Conservation (phyloP, 2,329 filamentous ascomycete genomes). For the Plectosphaerella sp. region DNA sequence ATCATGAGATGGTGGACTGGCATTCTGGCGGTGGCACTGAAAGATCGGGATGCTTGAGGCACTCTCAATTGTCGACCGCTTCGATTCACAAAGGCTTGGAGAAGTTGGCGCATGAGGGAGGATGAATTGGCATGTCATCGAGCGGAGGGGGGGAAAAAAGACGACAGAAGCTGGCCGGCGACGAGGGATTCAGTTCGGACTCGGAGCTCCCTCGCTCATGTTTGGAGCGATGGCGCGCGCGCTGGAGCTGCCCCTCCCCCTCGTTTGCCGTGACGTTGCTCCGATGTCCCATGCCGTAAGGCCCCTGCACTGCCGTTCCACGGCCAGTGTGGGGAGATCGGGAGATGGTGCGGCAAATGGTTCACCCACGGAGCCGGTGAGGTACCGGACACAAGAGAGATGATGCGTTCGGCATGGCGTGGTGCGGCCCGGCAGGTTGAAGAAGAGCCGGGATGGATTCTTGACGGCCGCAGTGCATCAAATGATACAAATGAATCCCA, state of each 20-base stretch:
- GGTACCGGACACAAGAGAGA: no score
- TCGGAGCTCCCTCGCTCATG: no score
- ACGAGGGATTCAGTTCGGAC: not conserved
- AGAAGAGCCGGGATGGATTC: no score
- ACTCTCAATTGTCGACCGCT: not conserved
- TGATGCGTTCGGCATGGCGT: no score
- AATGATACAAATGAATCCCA: no score
- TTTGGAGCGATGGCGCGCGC: no score
- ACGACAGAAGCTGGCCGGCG: no score
- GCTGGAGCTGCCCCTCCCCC: not conserved
- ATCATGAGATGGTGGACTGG: conserved; percentile 84
- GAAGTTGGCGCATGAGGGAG: not conserved
- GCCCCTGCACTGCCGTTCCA: not conserved
- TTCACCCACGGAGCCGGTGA: no score
- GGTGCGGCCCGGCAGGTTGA: no score
- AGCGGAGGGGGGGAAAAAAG: not conserved
- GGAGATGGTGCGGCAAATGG: not conserved
- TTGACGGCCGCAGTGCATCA: no score
- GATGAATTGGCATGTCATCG: not conserved
- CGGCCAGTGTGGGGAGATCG: not conserved
- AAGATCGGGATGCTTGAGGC: not conserved
- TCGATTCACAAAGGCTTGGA: not conserved
- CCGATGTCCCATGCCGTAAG: not conserved
- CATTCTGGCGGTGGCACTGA: conserved; percentile 44
- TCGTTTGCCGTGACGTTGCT: not conserved